Conservation (phyloP, 139 green algal species). For the Edaphochlamys debaryana region DNA sequence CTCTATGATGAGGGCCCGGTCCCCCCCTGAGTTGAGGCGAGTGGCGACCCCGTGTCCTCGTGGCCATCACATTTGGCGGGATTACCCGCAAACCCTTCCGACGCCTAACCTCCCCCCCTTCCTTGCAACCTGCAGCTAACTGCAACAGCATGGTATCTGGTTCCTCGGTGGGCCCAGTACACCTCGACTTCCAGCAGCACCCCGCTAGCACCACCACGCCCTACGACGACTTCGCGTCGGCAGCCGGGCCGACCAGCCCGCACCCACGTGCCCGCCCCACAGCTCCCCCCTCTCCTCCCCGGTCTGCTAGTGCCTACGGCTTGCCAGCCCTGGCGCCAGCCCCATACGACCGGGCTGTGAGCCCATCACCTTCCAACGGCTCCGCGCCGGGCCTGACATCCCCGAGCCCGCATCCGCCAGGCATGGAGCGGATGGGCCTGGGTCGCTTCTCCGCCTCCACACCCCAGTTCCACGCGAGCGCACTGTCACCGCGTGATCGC, state of each 20-base stretch:
- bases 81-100: no score
- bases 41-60: no score
- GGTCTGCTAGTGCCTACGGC: background rate
- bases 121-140: no score
- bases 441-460: conserved; percentile 38
- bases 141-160: conserved; percentile 21
- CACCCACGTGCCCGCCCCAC: background rate
- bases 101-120: no score
- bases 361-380: background rate
- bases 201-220: background rate
- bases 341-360: background rate
- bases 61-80: no score
- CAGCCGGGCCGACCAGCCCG: background rate
- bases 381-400: background rate
- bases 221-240: background rate
- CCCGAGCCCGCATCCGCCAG: background rate
- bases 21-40: no score
- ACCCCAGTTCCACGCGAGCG: background rate
- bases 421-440: background rate
- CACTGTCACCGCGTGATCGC: conserved; percentile 19
- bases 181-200: background rate
- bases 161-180: background rate
- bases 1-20: no score
- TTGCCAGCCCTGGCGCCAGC: background rate
- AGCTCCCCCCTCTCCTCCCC: background rate